Base-by-base conservation (phyloP, 2,329 filamentous ascomycete genomes). In the Fusarium sp. region DNA sequence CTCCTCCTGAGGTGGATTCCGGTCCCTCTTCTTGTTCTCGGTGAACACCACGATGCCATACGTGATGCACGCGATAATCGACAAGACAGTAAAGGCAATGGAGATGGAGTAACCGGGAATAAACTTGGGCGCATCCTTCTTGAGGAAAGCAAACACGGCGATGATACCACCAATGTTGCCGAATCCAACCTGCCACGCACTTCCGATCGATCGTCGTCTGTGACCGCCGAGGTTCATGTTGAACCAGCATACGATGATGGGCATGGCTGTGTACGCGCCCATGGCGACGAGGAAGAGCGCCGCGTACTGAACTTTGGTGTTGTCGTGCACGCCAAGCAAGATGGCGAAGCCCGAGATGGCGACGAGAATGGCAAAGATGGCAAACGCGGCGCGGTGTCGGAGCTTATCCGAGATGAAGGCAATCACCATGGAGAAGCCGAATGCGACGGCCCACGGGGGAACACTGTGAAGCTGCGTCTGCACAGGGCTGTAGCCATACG, bases 221-320 rank as follows among this genome's bases (percentile, higher is more conserved):
- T 95, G 93, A 0, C 93, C 93, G 3, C 90, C 90, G 1, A 95
- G 85, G 77, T 95, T 95, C 90, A 95, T 94, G 76, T 92, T 92
- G 82, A 93, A 95, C 93, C 93, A 95, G 81, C 93, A 95, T 9
- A 95, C 89, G 50, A 95, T 90, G 34, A 98, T 92, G 0, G 96
- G 95, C 93, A 98, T 95, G n/a, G 95, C 94, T 1, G 91, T 92
- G 83, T 97, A 98, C 0, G 90, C 89, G 59, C 94, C 94, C 84
- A 92, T 92, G 2, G 94, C 92, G 59, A 97, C 90, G 35, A 98
- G 85, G 85, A 97, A 97, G 0, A 98, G 88, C 0, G 93, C 94
- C 0, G 87, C 93, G 78, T 98, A 98, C 81, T 97, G 89, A 8
- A 94, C 83, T 14, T 88, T 72, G 1, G 84, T 85, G 80, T 94